Percentiles rank a stretch among this genome's conserved stretches.
These are phyloP conservation scores for Pseudocercospora macadamiae DNA, from an alignment of 2,329 filamentous ascomycete species.

Conservation along the genomic window DNA sequence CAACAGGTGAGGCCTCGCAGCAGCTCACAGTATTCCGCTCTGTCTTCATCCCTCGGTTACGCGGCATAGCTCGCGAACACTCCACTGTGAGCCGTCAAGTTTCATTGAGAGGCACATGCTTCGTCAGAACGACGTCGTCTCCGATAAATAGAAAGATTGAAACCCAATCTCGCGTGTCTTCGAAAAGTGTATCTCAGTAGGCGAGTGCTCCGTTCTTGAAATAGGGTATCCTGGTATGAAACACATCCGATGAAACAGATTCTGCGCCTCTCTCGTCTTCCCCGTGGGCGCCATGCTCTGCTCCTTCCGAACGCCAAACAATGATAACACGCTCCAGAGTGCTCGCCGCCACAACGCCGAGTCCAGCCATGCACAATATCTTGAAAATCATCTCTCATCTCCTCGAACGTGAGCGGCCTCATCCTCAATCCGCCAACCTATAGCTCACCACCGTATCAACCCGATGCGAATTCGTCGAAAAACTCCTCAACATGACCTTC, in stretches of 20 bases:
- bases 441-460: slow-evolving; percentile 97
- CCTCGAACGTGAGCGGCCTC: background rate
- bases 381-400: background rate
- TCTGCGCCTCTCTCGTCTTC: background rate
- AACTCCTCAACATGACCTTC: slow-evolving; percentile 91
- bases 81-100: background rate
- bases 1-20: no score
- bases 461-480: slow-evolving; percentile 91
- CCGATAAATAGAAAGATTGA: background rate
- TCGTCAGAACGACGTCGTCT: background rate
- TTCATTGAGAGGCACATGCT: slow-evolving; percentile 1
- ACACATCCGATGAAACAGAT: background rate
- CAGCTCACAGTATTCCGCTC: no score
- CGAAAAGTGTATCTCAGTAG: background rate
- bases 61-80: no score
- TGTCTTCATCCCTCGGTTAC: no score
- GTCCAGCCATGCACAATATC: background rate
- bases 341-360: no score
- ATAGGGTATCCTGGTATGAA: slow-evolving; percentile 7
- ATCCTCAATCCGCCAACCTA: slow-evolving; percentile 44
- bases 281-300: no score
- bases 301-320: no score
- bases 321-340: no score
- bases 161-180: background rate
- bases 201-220: background rate